Conservation (phyloP, 192 early-diverging fungal genomes). For the Rhizophlyctis rosea region DNA sequence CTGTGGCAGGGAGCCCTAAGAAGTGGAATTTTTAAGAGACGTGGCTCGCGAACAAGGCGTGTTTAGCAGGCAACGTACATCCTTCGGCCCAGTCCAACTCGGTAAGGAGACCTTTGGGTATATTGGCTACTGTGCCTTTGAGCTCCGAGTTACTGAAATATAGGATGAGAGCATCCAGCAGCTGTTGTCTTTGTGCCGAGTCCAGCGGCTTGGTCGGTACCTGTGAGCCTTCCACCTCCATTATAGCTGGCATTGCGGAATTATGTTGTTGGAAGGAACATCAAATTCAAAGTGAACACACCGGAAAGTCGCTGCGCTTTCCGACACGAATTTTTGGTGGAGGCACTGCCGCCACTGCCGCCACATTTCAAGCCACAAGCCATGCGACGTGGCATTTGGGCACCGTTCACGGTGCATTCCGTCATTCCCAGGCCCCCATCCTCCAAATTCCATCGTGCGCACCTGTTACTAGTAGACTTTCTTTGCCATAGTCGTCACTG, state of each 20-base stretch:
- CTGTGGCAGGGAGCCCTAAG: conserved; percentile 17
- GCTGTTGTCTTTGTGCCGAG: conserved; percentile 1
- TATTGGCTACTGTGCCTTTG: conserved; percentile 24
- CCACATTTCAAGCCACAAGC: too few species aligned
- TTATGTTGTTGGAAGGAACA: background rate
- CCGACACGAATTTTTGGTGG: too few species aligned
- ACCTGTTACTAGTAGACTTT: too few species aligned
- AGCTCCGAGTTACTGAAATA: conserved; percentile 28
- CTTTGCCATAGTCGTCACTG: too few species aligned
- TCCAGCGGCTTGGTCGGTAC: background rate
- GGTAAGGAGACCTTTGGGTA: conserved; percentile 10
- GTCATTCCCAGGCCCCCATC: too few species aligned
- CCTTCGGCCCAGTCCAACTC: conserved; percentile 22
- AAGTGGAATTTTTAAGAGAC: background rate
- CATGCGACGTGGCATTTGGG: too few species aligned
- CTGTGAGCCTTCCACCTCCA: background rate
- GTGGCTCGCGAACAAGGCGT: background rate
- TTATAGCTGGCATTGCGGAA: too few species aligned
- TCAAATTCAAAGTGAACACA: too few species aligned
- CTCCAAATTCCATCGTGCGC: too few species aligned
- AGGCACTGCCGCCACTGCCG: too few species aligned
- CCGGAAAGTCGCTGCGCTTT: too few species aligned
- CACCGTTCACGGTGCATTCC: too few species aligned
- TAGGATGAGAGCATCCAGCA: conserved; percentile 12
- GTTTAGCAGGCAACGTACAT: conserved; percentile 16